Conservation (phyloP, 2,329 filamentous ascomycete species). For the Nemania diffusa region DNA sequence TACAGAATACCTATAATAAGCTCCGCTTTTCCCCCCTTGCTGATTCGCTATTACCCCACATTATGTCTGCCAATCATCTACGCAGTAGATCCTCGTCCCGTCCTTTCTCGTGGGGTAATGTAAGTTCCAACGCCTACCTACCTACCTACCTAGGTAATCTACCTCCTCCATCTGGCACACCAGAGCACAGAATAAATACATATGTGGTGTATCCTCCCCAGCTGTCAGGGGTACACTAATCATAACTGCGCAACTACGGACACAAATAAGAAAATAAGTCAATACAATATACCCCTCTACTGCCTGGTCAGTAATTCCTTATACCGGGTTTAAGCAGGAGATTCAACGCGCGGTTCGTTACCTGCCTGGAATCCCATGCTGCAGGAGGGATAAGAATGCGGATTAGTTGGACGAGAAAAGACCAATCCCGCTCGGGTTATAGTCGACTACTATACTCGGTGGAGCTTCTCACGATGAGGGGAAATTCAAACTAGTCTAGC, state of each 20-base stretch:
- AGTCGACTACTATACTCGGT: background rate
- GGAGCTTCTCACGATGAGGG: slow-evolving; percentile 12
- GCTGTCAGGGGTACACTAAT: background rate
- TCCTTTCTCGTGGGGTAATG: slow-evolving; percentile 21
- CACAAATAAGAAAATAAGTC: background rate
- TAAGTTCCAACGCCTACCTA: background rate
- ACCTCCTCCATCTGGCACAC: background rate
- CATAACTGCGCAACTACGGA: background rate
- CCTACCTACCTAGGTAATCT: background rate
- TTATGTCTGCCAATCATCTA: slow-evolving; percentile 16
- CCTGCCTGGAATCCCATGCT: background rate
- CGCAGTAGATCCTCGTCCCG: slow-evolving; percentile 6
- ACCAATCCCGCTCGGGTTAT: slow-evolving; percentile 1
- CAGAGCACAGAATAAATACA: too few relatives aligned
- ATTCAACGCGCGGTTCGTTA: background rate
- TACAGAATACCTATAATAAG: background rate
- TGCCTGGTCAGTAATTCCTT: background rate
- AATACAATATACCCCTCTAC: slow-evolving; percentile 3
- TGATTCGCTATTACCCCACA: slow-evolving; percentile 37
- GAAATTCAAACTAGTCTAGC: background rate
- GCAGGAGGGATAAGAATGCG: background rate
- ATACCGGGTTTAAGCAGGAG: background rate
- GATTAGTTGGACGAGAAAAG: background rate
- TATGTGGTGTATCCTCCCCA: background rate
- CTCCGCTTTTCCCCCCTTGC: slow-evolving; percentile 6